Evolutionary conservation across 2,329 filamentous ascomycete species (phyloP).

Genomic region (Hypoxylon sp.): DNA sequence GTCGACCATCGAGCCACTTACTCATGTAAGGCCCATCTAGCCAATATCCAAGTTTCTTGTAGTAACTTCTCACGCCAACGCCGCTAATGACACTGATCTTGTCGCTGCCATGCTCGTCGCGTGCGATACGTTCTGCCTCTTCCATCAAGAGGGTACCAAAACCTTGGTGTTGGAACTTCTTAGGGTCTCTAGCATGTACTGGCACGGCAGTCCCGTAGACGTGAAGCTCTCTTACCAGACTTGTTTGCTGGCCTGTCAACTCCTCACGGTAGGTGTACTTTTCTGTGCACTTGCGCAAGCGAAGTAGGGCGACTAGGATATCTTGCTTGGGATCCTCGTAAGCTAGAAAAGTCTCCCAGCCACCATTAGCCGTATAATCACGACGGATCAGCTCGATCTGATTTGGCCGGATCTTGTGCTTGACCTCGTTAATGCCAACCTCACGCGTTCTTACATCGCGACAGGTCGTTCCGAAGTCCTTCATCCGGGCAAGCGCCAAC

Average conservation of each 20-base stretch:
- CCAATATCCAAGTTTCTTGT: constrained; percentile 91
- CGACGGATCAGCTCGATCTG: constrained; percentile 95
- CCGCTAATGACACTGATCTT: constrained; percentile 99
- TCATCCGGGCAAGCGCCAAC: constrained; percentile 95
- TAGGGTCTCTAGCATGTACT: constrained; percentile 92
- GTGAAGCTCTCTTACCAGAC: constrained; percentile 92
- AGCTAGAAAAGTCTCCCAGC: constrained; percentile 98
- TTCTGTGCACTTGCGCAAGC: constrained; percentile 89
- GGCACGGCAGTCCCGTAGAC: constrained; percentile 99
- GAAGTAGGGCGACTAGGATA: constrained; percentile 91
- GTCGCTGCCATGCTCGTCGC: constrained; percentile 91
- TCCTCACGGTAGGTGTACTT: constrained; percentile 95
- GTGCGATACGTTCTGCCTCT: constrained; percentile 94
- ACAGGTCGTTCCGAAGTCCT: constrained; percentile 97
- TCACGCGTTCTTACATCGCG: constrained; percentile 96
- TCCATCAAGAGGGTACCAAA: constrained; percentile 98
- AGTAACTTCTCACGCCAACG: constrained; percentile 95
- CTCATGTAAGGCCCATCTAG: constrained; percentile 91
- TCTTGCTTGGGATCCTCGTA: constrained; percentile 99
- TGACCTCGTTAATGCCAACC: constrained; percentile 98
- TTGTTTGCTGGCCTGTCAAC: constrained; percentile 87
- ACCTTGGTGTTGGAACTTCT: constrained; percentile 98
- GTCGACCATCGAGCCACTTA: constrained; percentile 72
- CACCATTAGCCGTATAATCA: constrained; percentile 95
- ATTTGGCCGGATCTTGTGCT: constrained; percentile 96